phyloP scores from a whole-genome alignment of 768 basidiomycete genomes.

The Floccularia luteovirens region DNA sequence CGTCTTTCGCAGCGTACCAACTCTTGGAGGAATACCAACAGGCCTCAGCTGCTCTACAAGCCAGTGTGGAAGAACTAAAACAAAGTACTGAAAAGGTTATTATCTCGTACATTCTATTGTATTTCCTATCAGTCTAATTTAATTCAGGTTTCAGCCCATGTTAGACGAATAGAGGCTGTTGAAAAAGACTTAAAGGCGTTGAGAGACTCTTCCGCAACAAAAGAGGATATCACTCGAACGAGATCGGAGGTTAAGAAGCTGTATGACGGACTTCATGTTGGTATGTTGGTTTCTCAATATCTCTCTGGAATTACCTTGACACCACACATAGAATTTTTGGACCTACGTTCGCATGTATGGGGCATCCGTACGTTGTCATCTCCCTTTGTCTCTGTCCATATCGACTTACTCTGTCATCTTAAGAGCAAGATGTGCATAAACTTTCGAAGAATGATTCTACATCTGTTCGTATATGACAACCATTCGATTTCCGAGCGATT shows the following conservation, averaged over 20 bases:
- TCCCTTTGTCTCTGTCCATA: background rate
- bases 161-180: slow-evolving; percentile 76
- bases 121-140: background rate
- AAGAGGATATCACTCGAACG: slow-evolving; percentile 73
- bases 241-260: slow-evolving; percentile 83
- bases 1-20: slow-evolving; percentile 80
- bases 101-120: background rate
- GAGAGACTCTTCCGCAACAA: slow-evolving; percentile 53
- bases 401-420: slow-evolving; percentile 3
- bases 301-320: background rate
- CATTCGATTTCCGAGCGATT: slow-evolving; percentile 1
- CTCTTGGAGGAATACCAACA: slow-evolving; percentile 86
- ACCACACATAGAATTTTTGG: slow-evolving; percentile 60
- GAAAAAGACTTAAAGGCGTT: slow-evolving; percentile 85
- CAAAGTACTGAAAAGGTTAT: slow-evolving; percentile 72
- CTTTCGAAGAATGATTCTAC: slow-evolving; percentile 62
- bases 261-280: slow-evolving; percentile 77
- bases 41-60: slow-evolving; percentile 81
- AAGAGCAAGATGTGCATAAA: slow-evolving; percentile 78
- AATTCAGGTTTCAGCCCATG: slow-evolving; percentile 71
- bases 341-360: slow-evolving; percentile 77
- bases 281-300: slow-evolving; percentile 22
- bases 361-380: slow-evolving; percentile 64
- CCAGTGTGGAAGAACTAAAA: slow-evolving; percentile 83
- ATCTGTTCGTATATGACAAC: slow-evolving; percentile 44